Base-by-base conservation (phyloP, 2,329 filamentous ascomycete genomes). In the Scortechinia acanthostroma region DNA sequence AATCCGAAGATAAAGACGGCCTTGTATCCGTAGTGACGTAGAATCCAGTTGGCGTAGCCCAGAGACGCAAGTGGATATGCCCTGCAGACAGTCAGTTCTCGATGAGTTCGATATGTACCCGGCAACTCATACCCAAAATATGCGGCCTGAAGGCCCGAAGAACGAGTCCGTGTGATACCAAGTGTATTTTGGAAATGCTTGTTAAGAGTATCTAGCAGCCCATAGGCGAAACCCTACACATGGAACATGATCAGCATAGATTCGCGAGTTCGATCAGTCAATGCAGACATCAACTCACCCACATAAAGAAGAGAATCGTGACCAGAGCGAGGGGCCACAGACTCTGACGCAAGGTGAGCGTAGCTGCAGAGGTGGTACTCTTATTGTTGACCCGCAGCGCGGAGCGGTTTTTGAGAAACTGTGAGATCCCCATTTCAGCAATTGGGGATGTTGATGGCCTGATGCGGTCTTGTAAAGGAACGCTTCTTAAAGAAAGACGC, bases 11-110 rank as follows among this genome's bases (percentile, higher is more conserved):
- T 83, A 57, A 86, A 85, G 2, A 80, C 81, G 40, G 74, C 74
- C 42, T 78, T 71, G 56, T 83, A 86, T 20, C 80, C 79, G 52
- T 70, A 85, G 52, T 71, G 72, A 25, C 80, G 74, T 4, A 86
- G 65, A 52, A 85, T 75, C 77, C 77, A 84, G 43, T 83, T 81
- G 16, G 83, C 77, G 45, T 69, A 56, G 49, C 83, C 76, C 48
- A 83, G 71, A 47, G 86, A 87, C 5, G 82, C 83, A 42, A 88
- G 69, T 16, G 84, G 84, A 55, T 88, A 86, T 13, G 79, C 76
- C 16, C 77, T 74, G 51, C 69, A 64, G 71, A 75, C 42, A 71
- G 71, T 43, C 72, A 71, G 50, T 73, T 72, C 20, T 69, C 71
- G n/a, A 33, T 37, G n/a, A 43, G 43, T 42, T 46, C 44, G 20